Conservation (phyloP, 352 stramenopile species). For the Aphanomyces cochlioides region DNA sequence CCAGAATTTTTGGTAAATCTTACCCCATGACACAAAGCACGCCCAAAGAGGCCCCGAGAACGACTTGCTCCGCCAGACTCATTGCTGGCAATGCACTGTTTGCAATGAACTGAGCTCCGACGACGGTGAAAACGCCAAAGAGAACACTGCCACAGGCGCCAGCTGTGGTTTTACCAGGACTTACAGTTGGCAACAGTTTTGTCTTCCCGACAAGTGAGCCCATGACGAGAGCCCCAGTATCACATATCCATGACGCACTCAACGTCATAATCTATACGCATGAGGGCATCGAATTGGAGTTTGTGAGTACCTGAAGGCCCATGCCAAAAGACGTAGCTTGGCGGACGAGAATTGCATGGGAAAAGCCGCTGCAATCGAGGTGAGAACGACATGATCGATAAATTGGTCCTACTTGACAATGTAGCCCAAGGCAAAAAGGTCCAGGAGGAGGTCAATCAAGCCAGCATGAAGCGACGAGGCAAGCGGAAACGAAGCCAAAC, state of each 20-base stretch:
- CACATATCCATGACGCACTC: constrained; percentile 60
- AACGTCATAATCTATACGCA: constrained; percentile 51
- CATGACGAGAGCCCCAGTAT: constrained; percentile 56
- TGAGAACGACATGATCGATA: neutral
- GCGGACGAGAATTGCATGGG: constrained; percentile 56
- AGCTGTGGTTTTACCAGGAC: constrained; percentile 63
- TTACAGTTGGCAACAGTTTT: constrained; percentile 61
- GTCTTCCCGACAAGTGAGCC: constrained; percentile 50
- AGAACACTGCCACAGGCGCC: constrained; percentile 50
- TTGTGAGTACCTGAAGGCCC: constrained; percentile 37
- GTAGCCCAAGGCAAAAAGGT: constrained; percentile 56
- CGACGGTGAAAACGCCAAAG: constrained; percentile 48
- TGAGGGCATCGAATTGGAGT: neutral
- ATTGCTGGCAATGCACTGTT: constrained; percentile 32
- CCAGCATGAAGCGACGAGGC: constrained; percentile 2
- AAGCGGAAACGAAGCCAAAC: constrained; percentile 22
- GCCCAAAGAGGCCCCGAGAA: constrained; percentile 45
- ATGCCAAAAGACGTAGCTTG: constrained; percentile 46
- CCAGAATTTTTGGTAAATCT: neutral
- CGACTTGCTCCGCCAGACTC: constrained; percentile 40
- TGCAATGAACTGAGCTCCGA: constrained; percentile 43
- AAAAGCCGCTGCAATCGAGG: constrained; percentile 39
- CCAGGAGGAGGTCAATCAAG: constrained; percentile 41
- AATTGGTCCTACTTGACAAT: constrained; percentile 36
- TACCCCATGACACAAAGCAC: constrained; percentile 54